Evolutionary conservation across 2,329 filamentous ascomycete species (phyloP), one percentile per base, ranked within the genome.

Genomic region (Emmonsiellopsis sp.): DNA sequence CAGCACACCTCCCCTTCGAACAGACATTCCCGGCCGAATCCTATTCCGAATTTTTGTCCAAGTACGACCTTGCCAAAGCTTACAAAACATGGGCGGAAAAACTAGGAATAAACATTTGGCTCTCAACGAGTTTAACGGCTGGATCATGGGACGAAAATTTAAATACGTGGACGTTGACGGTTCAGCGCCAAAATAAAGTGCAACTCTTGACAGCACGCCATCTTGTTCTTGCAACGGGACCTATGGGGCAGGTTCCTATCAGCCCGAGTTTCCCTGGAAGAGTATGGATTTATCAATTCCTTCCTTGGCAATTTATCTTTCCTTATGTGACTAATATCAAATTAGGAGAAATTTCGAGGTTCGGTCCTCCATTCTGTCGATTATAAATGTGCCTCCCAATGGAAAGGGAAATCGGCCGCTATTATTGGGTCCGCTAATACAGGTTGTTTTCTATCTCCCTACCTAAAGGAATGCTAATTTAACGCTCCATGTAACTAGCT

Each of bases 381-480:
- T 1, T 73, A 73, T 55, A 65, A 58, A n/a, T 64, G 62, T 41
- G 59, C 68, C 13, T 58, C 59, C 8, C 44, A 52, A 4, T 72
- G 65, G 61, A 63, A 63, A 16, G 72, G 72, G 31, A 75, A 76
- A 52, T 67, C 66, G 34, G 75, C 70, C 5, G 59, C 77, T 34
- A 70, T 79, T 1, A 63, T 79, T 13, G 75, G 76, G 30, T 71
- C 70, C 15, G 76, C 71, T 50, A 78, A 78, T 57, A 76, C 74
- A 0, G 74, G 70, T 48, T 42, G 38, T 40, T 41, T 10, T 7
- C 15, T 13, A 6, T 38, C 32, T 54, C 16, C 8, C 35, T 37
- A 10, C 5, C 26, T 16, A 15, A 7, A 34, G 31, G 11, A 16
- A 42, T 7, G 3, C 20, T 46, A 38, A 26, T 26, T 26, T 16